Evolutionary conservation across 768 basidiomycete species (phyloP).

Genomic region (Russula earlei): DNA sequence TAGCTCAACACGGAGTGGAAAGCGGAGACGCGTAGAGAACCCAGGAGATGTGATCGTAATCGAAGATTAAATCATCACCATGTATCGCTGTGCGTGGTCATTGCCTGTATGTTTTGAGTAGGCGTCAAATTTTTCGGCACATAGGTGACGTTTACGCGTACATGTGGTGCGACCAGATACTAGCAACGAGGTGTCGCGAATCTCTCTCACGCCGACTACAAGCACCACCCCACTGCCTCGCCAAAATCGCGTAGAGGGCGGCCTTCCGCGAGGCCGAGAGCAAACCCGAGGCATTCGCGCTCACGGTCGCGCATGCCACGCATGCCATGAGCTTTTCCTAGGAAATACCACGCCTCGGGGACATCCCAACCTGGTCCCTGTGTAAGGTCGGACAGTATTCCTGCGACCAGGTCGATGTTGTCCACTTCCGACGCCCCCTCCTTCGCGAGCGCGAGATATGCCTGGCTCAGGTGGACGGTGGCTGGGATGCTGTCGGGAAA

Average conservation of each 20-base stretch:
- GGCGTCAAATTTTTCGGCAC: neutral
- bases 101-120: neutral
- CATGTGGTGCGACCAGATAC: neutral
- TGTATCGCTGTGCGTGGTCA: slow-evolving; percentile 3
- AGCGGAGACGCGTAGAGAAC: slow-evolving; percentile 17
- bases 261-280: slow-evolving; percentile 53
- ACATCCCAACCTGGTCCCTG: slow-evolving; percentile 82
- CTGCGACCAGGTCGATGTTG: slow-evolving; percentile 74
- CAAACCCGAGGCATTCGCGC: slow-evolving; percentile 62
- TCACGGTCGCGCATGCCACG: slow-evolving; percentile 66
- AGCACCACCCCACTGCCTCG: slow-evolving; percentile 58
- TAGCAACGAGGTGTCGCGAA: neutral
- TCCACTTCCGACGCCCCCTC: slow-evolving; percentile 26
- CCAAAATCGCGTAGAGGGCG: slow-evolving; percentile 56
- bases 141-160: slow-evolving; percentile 1
- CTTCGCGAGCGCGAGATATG: slow-evolving; percentile 47
- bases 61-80: slow-evolving; percentile 12
- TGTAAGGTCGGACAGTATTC: slow-evolving; percentile 67
- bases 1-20: slow-evolving; percentile 10
- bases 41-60: slow-evolving; percentile 18
- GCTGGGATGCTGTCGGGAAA: slow-evolving; percentile 71
- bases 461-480: slow-evolving; percentile 63
- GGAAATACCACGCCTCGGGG: slow-evolving; percentile 90
- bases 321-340: slow-evolving; percentile 71
- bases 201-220: slow-evolving; percentile 24